Evolutionary conservation across 1,284 basidiomycete genomes (phyloP), one percentile per base, ranked within the genome.

Genomic region (Moniliella sp.): DNA sequence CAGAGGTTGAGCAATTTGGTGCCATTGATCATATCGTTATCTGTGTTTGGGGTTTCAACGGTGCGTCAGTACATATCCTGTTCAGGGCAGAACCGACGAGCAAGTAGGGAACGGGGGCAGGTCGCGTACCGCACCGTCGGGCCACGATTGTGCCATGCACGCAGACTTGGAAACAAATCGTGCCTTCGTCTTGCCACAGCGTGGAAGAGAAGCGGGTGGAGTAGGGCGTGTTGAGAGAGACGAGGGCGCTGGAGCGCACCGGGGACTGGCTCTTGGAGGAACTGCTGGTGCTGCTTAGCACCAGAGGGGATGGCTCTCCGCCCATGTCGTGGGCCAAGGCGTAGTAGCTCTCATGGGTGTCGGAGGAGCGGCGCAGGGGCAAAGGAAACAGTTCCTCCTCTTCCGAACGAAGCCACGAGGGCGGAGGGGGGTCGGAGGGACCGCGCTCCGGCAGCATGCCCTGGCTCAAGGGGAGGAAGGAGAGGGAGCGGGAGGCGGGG

Each of bases 21-120:
- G 26, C 56, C 56, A 39, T 59, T 59, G 40, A 59, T 51, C 56
- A 59, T 59, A 46, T 57, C 56, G 43, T 59, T 59, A 40, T 59
- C 53, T 38, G 39, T 3, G 18, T 10, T 13, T 5, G 21, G n/a
- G 15, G 8, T 14, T 15, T 23, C 10, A 34, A 17, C 18, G 13
- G 15, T 13, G 9, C 10, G 25, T 34, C 25, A 34, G 18, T 15
- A 33, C 4, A 32, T 5, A 11, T 25, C 15, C 27, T 21, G 11
- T 15, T 21, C 3, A 30, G 26, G 3, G 13, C 18, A 13, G 5
- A 19, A 28, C 15, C 10, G 19, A 14, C 5, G 25, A 12, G 14
- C 32, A 15, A 3, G 4, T 2, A 27, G 3, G 3, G 8, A 8
- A 8, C 4, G 4, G 12, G 11, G 15, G 30, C 12, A 16, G 9